Conservation (phyloP, 2,329 filamentous ascomycete species). For the Paracorniculantispora psalliotae region DNA sequence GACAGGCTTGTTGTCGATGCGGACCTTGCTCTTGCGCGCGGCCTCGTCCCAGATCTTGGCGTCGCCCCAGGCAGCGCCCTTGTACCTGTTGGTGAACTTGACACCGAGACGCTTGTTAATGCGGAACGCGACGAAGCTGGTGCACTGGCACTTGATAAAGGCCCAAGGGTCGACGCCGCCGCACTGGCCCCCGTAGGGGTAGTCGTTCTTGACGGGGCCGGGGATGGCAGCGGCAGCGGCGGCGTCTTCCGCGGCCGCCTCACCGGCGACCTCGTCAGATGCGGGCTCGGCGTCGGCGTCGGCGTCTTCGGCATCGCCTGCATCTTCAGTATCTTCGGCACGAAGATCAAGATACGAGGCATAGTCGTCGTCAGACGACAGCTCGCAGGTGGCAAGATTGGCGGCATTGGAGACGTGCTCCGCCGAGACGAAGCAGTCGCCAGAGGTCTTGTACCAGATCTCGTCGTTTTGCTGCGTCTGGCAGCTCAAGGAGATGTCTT, state of each 20-base stretch:
- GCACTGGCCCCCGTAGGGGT: constrained; percentile 19
- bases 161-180: constrained; percentile 16
- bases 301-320: too few species aligned
- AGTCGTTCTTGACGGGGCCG: constrained; percentile 17
- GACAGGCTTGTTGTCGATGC: constrained; percentile 16
- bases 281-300: not conserved
- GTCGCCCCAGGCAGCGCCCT: constrained; percentile 19
- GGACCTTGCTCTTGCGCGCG: constrained; percentile 12
- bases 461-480: not conserved
- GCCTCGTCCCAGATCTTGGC: constrained; percentile 20
- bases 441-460: not conserved
- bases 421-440: not conserved
- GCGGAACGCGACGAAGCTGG: constrained; percentile 21
- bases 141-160: constrained; percentile 19
- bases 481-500: not conserved
- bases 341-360: not conserved
- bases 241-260: not conserved
- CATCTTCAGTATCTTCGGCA: too few species aligned
- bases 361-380: not conserved
- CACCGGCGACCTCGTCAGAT: not conserved
- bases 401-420: not conserved
- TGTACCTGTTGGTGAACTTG: constrained; percentile 20
- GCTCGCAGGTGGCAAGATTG: not conserved
- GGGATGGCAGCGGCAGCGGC: constrained; percentile 9
- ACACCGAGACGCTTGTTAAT: constrained; percentile 18